Base-by-base conservation (phyloP, 306 rosid genomes). In the Prunus fruticosa region DNA sequence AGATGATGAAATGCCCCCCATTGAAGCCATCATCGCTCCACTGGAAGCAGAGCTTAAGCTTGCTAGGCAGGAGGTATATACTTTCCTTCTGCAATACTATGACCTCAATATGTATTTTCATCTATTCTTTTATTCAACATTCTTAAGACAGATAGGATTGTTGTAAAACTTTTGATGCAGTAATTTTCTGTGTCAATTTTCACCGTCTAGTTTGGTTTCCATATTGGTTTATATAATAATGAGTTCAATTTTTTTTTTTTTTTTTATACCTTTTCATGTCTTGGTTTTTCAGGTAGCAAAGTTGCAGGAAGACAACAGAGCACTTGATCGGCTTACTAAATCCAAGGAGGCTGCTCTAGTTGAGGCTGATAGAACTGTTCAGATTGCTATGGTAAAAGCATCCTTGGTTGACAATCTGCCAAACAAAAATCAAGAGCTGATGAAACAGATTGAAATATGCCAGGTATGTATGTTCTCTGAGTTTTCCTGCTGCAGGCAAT, bases 361-460 rank as follows among this genome's bases (percentile, higher is more conserved):
- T 74, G 98, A 93, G 78, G 93, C 92, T 32, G 98, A 93, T 84
- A 91, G 94, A 83, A 93, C 96, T 73, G 95, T 93, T 85, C 88
- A 89, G 83, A 88, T 93, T 86, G 96, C 98, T 47, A 32, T 93
- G 84, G 90, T 86, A 66, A 93, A 93, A 84, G 98, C 98, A 82
- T 93, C 98, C 47, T 75, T 93, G 89, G 98, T 93, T 83, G 96
- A 93, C 71, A 95, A 93, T 84, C 82, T 93, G 43, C 98, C 91
- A 80, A 93, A 93, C 85, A 91, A 93, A 81, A 93, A 93, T 78
- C 98, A 93, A 87, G 98, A 93, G 81, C 86, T 93, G 62, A 85
- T 87, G 93, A 93, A 93, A 80, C 98, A 93, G 86, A 91, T 93
- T 85, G 98, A 89, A 78, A 91, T 89, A 78, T 89, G 95, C 82